Percentiles rank a stretch among this genome's conserved stretches.
Conservation (phyloP, 768 basidiomycete genomes). For the Psilocybe azurescens region DNA sequence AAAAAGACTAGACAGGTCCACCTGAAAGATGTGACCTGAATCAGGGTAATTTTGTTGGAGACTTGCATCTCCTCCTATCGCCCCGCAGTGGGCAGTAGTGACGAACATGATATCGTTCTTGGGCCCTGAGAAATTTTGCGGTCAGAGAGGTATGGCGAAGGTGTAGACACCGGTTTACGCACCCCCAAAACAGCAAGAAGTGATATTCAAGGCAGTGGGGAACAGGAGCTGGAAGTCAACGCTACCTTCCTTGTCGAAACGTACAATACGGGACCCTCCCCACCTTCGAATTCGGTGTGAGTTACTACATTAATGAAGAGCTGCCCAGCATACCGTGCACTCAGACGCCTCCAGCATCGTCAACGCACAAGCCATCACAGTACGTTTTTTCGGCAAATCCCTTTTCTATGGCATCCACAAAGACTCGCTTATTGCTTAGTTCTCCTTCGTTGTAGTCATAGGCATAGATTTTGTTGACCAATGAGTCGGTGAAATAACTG, state of each 20-base stretch:
- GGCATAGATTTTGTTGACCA: conserved; percentile 67
- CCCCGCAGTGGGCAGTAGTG: conserved; percentile 65
- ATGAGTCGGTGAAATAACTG: conserved; percentile 76
- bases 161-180: no score
- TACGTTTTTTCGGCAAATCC: conserved; percentile 56
- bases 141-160: no score
- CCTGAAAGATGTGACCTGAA: conserved; percentile 59
- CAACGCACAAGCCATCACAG: conserved; percentile 74
- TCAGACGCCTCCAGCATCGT: no score
- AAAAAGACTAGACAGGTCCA: conserved; percentile 51
- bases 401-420: conserved; percentile 59
- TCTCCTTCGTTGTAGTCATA: conserved; percentile 69
- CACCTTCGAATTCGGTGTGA: no score
- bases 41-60: conserved; percentile 56
- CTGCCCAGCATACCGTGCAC: no score
- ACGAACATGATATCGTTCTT: conserved; percentile 69
- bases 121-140: conserved; percentile 53
- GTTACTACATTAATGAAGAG: no score
- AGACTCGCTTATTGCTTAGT: conserved; percentile 58
- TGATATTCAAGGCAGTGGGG: no score
- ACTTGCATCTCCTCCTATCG: conserved; percentile 56
- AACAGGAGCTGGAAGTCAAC: no score
- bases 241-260: no score
- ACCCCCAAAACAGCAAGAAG: no score
- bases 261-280: no score